Conservation (phyloP, 2,329 filamentous ascomycete species). For the Monilinia fructicola region DNA sequence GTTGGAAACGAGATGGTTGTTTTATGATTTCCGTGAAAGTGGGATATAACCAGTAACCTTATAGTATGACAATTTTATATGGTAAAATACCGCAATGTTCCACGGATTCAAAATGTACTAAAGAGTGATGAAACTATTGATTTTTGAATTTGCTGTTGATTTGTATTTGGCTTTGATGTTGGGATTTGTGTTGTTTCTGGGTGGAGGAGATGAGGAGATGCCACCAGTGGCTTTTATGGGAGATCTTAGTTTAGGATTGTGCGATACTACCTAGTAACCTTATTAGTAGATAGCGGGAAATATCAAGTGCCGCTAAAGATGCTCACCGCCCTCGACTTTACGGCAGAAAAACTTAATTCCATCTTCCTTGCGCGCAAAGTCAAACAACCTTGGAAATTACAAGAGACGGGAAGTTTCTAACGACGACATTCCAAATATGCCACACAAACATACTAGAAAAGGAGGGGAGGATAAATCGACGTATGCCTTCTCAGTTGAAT, state of each 20-base stretch:
- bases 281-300: too few relatives aligned
- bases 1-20: background rate
- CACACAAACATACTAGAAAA: conserved; percentile 80
- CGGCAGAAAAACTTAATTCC: conserved; percentile 16
- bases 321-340: background rate
- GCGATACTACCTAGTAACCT: too few relatives aligned
- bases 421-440: conserved; percentile 55
- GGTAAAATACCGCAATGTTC: background rate
- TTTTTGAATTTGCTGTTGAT: too few relatives aligned
- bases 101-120: background rate
- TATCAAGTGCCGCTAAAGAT: too few relatives aligned
- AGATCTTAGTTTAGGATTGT: background rate
- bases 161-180: too few relatives aligned
- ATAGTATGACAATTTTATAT: background rate
- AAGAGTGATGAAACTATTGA: background rate
- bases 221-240: background rate
- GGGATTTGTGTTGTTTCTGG: too few relatives aligned
- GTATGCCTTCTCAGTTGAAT: conserved; percentile 44
- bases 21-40: background rate
- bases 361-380: background rate
- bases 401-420: background rate
- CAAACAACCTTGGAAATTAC: too few relatives aligned
- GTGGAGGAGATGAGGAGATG: too few relatives aligned
- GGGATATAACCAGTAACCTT: background rate
- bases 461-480: conserved; percentile 54